A percentile compares a stretch with the other conserved stretches of the same genome.
These are phyloP conservation scores for Penicillium sp. DNA, from an alignment of 2,329 filamentous ascomycete species.

Conservation along the genomic window DNA sequence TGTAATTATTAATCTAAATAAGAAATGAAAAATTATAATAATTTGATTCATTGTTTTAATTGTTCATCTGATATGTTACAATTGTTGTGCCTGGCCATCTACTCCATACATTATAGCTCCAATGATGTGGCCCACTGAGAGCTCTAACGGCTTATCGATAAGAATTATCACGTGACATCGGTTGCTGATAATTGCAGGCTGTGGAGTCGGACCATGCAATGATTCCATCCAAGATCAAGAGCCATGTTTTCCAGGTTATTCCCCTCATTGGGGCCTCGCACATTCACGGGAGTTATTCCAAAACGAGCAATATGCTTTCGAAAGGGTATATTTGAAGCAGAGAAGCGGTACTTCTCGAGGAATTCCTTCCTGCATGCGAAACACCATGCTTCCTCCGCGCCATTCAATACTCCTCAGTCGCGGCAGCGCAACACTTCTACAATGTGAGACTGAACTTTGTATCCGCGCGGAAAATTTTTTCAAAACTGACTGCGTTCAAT, in stretches of 20 bases:
- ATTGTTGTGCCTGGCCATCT: too few relatives aligned
- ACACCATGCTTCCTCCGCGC: slow-evolving; percentile 28
- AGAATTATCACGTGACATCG: slow-evolving; percentile 15
- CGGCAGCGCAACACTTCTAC: slow-evolving; percentile 56
- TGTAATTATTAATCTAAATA: not conserved
- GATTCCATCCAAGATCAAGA: slow-evolving; percentile 15
- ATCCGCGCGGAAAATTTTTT: rapidly evolving
- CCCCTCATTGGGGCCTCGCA: slow-evolving; percentile 25
- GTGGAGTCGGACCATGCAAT: slow-evolving; percentile 11
- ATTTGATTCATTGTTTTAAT: too few relatives aligned
- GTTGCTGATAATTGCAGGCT: slow-evolving; percentile 3
- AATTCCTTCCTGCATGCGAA: slow-evolving; percentile 29
- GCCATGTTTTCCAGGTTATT: slow-evolving; percentile 32
- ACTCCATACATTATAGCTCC: too few relatives aligned
- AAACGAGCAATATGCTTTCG: slow-evolving; percentile 13
- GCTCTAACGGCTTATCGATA: slow-evolving; percentile 20
- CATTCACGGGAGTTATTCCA: slow-evolving; percentile 11
- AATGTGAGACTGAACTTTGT: slow-evolving; percentile 41
- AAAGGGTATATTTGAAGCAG: slow-evolving; percentile 20
- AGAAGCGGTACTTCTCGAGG: slow-evolving; percentile 35
- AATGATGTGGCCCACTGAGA: not conserved
- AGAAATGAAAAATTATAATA: too few relatives aligned
- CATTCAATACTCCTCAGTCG: slow-evolving; percentile 37
- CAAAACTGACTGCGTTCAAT: not conserved
- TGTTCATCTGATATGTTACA: too few relatives aligned